Base-by-base conservation (phyloP, 1,284 basidiomycete genomes). In the Puccinia triticina region DNA sequence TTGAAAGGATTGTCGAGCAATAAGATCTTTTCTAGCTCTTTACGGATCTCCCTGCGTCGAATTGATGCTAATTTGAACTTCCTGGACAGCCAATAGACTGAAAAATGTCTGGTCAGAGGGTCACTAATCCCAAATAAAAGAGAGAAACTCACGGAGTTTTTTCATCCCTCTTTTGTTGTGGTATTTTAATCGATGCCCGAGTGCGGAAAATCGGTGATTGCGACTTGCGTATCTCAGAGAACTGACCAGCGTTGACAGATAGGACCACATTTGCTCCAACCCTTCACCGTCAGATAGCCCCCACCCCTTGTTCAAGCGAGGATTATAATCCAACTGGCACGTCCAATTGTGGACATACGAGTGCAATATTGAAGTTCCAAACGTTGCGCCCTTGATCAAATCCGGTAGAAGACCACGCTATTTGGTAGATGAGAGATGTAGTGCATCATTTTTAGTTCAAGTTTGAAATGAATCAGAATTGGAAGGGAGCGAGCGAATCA, bases 281-380 rank as follows among this genome's bases (percentile, higher is more conserved):
- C 64, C 64, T 43, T 66, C 64, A 8, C 64, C 64, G 21, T 66
- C 64, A 10, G 64, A 66, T 14, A 66, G n/a, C 5, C 64, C 64
- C 64, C 64, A 66, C 7, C 64, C 64, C 1, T 3, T 66, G 32
- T 66, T 66, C 4, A 66, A 37, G 2, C 32, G 29, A 3, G 64
- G 64, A 66, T 66, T 34, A 26, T 66, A 66, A 18, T 66, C 37
- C 32, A 66, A 32, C n/a, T 66, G 64, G 18, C 64, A 66, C 2
- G 16, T 37, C 64, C 64, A 66, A 37, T 66, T 43, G 16, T 66
- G 64, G 64, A 66, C 64, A 37, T 66, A 66, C 10, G 64, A 21
- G 32, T 66, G 64, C 10, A 66, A 66, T 7, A 66, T 43, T 10
- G 32, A 66, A 32, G 64, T 66, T 16, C 64, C 64, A 66, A 66